Base-by-base conservation (phyloP, 495 filamentous ascomycete species). In the Xylaria intraflava region DNA sequence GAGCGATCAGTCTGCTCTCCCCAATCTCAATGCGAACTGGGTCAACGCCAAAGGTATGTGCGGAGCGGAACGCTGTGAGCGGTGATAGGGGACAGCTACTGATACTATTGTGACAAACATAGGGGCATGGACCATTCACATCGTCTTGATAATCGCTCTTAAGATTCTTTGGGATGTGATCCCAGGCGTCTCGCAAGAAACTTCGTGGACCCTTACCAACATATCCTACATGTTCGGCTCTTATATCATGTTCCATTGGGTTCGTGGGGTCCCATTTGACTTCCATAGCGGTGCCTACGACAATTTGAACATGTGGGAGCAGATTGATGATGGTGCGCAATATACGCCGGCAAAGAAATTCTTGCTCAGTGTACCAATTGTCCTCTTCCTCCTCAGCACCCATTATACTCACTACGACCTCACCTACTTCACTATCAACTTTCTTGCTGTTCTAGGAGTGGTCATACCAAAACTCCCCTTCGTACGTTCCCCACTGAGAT, bases 251-350 rank as follows among this genome's bases (percentile, higher is more conserved):
- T 98, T 98, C 70, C 93, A 98, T 74, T 95, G 85, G 77, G 93
- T 98, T 62, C 89, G 90, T 65, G 93, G 93, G 66, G 89, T 97
- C 47, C 93, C 93, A 14, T 98, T 98, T 72, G 93, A 98, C 65
- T 98, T 97, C 80, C 96, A 98, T 68, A 84, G 89, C n/a, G 93
- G 93, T 45, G 93, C 93, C 54, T 98, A 96, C 76, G 93, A 98
- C 72, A 96, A 97, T 67, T 80, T 97, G 59, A 97, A 96, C 73
- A 96, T 98, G 91, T 98, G 93, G 93, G 93, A 98, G 76, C 93
- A 98, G 76, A 98, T 98, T 66, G 93, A 98, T 75, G 93, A 98
- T 63, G 93, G 93, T 26, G 93, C 93, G 69, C 93, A 98, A 67
- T 98, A 96, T 74, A 98, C 93, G 5, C 93, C 93, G 11, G 83